Base-by-base conservation (phyloP, 495 filamentous ascomycete species). In the Neurospora hispaniola region DNA sequence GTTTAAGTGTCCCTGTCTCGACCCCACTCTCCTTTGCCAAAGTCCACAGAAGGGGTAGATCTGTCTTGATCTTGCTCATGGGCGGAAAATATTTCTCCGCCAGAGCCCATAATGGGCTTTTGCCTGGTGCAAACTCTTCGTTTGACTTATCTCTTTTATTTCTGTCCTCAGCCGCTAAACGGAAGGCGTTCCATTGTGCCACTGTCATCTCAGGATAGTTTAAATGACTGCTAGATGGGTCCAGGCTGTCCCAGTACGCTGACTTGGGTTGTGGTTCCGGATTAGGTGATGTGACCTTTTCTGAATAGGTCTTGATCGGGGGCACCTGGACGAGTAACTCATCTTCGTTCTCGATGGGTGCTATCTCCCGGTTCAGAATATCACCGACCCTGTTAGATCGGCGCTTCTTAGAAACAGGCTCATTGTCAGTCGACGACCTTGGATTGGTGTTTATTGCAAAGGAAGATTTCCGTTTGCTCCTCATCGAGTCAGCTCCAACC, bases 171-270 rank as follows among this genome's bases (percentile, higher is more conserved):
- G 85, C 85, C 20, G 81, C 83, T 6, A 73, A 42, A 70, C 82
- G 76, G 74, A 86, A 87, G 0, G 81, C 83, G 35, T 82, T 79
- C 23, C 81, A 82, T 43, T 89, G 85, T 12, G 85, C 80, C 72
- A 82, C 79, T 3, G 82, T 85, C 86, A 89, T 89, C 72, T 84
- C 83, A 3, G 87, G 87, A 72, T 89, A 89, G 42, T 81, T 72
- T 18, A 86, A 76, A 72, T 89, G 86, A 81, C 84, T 85, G 2
- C 85, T 86, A 43, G 71, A 79, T 74, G 77, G 79, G 71, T 89
- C 83, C n/a, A 78, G 76, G 18, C 81, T 81, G 68, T 81, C 79
- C 86, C 86, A 89, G 72, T 82, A 89, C 3, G 79, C 79, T n/a
- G 80, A 82, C 66, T 86, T 84, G 7, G 0, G 0, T 20, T 54